phyloP scores from a whole-genome alignment of 106 monocot species.

The Dendrobium nobile region DNA sequence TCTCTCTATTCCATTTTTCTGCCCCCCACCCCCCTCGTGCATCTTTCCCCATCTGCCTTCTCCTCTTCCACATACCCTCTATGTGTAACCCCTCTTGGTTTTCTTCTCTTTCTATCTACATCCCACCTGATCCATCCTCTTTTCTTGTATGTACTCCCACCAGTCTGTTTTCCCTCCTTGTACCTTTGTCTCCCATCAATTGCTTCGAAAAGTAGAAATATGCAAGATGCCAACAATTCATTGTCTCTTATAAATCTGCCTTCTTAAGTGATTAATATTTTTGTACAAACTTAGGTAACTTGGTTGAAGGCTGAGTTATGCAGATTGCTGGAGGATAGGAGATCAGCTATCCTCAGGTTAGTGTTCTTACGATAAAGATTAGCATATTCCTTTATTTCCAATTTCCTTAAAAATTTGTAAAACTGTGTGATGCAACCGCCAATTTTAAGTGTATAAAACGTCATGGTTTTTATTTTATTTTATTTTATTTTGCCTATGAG shows the following conservation, averaged over 20 bases:
- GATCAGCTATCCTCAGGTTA: conserved; percentile 72
- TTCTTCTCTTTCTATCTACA: too few relatives aligned
- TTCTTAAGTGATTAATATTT: not conserved
- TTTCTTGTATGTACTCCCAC: too few relatives aligned
- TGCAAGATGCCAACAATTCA: not conserved
- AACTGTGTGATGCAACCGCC: not conserved
- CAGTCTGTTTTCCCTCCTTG: too few relatives aligned
- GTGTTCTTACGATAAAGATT: conserved; percentile 1
- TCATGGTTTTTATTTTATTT: too few relatives aligned
- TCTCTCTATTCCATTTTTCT: not conserved
- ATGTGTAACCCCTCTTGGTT: too few relatives aligned
- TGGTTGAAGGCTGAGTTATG: conserved; percentile 86
- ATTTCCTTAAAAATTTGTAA: not conserved
- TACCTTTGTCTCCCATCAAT: not conserved
- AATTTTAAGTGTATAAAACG: not conserved
- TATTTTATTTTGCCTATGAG: not conserved
- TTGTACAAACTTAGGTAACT: conserved; percentile 35
- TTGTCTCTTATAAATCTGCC: not conserved
- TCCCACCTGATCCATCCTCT: too few relatives aligned
- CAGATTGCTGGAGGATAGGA: conserved; percentile 75
- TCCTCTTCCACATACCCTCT: not conserved
- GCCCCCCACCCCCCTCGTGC: not conserved
- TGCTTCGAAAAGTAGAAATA: not conserved
- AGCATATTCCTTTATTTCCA: not conserved
- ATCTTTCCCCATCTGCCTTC: not conserved